Evolutionary conservation across 2,329 filamentous ascomycete genomes (phyloP), one percentile per base, ranked within the genome.

Genomic region (Lachnellula cervina): DNA sequence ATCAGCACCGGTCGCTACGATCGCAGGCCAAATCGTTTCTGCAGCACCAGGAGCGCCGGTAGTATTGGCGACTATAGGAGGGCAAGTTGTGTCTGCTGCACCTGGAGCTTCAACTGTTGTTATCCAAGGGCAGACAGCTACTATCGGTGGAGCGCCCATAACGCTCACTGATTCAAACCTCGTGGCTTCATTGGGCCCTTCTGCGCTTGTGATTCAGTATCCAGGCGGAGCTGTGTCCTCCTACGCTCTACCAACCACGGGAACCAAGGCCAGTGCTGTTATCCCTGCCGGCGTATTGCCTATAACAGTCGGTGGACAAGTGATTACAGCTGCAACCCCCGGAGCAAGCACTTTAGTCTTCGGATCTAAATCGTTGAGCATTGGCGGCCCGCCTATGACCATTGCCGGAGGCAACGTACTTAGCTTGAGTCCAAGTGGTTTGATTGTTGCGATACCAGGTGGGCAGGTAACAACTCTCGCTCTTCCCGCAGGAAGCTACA

Each of bases 1-100:
- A n/a, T 64, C 40, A 58, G 58, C 34, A 56, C 62, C 54, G 54
- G 56, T 63, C 21, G 61, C 51, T 13, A 59, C 57, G 34, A 51
- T 62, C 35, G 61, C 13, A 23, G 56, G 59, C 2, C 51, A 59
- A 16, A 35, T 55, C n/a, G 51, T 63, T 5, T 57, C 54, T 25
- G 57, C 50, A 11, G 53, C 48, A 4, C 55, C 61, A 11, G 61
- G 58, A 32, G 44, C 25, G 2, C 19, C 44, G 7, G 44, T 28
- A 16, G 13, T 32, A 28, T 28, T 46, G 14, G 44, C 44, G 23
- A 46, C 44, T 17, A 21, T 46, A 16, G 44, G 8, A 35, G 54
- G 56, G 2, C 47, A 59, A 14, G 35, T 49, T 6, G 49, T 62
- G 1, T 57, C 52, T 19, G 52, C 48, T 6, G 49, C 46, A 1